These are phyloP conservation scores for Quercus phellos DNA, from an alignment of 331 rosid species.

Conservation along the genomic window DNA sequence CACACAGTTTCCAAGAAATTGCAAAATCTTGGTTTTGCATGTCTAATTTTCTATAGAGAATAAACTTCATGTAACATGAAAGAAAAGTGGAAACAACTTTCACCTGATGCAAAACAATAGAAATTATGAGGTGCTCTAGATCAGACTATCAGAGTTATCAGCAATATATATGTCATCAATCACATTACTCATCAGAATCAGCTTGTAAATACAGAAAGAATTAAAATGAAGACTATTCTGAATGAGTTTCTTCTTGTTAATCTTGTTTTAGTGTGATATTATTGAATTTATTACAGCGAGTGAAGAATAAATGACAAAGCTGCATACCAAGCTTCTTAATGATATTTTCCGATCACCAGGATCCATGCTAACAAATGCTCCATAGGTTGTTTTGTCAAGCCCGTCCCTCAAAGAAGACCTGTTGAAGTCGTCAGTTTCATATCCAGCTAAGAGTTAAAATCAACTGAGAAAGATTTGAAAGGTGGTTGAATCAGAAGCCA, in stretches of 20 bases:
- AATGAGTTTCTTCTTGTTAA: neutral
- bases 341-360: slow-evolving; percentile 22
- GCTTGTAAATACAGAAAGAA: neutral
- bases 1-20: no score
- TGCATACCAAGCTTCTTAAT: slow-evolving; percentile 36
- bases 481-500: neutral
- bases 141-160: no score
- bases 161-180: no score
- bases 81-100: no score
- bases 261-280: neutral
- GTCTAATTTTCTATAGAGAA: no score
- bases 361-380: slow-evolving; percentile 32
- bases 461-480: neutral
- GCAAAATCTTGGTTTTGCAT: no score
- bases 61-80: no score
- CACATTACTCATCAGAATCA: neutral
- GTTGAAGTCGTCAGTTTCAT: neutral
- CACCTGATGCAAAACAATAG: no score
- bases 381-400: slow-evolving; percentile 38
- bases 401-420: slow-evolving; percentile 41
- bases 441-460: neutral
- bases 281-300: neutral
- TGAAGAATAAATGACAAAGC: neutral
- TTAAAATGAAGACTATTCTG: neutral
- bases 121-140: no score